Base-by-base conservation (phyloP, 768 basidiomycete genomes). In the Hericium alpestre region DNA sequence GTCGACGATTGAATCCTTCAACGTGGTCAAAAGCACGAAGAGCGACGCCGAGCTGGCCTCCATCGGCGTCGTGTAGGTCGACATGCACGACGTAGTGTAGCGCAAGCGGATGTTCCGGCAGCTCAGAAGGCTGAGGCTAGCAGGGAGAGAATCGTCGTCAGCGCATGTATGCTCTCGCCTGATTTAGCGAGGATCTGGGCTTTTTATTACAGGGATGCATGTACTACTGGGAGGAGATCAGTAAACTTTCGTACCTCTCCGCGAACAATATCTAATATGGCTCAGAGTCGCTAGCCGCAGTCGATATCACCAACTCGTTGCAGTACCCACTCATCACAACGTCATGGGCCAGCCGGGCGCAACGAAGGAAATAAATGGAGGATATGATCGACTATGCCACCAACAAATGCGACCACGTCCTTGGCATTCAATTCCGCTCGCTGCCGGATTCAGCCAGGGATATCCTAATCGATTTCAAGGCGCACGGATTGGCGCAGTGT, bases 21-120 rank as follows among this genome's bases (percentile, higher is more conserved):
- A 75, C 12, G 74, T 74, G 32, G 68, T 75, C 2, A 60, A 72
- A 16, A 74, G 75, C 18, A 76, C 76, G 8, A 51, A 65, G 1
- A 64, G 66, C 20, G 59, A 76, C 6, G 65, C 76, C 20, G 64
- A 68, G 40, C 61, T 62, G 25, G 67, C 69, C 18, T 43, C 6
- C 50, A 18, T 4, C 22, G 23, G 40, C 38, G 11, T 6, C 38
- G 9, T 39, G 13, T 40, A n/a, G 49, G 40, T 56, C 8, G 56
- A 56, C 40, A 49, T 56, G 22, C 48, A 49, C 22, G 37, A 32
- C 50, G 38, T 52, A 32, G 32, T 48, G 20, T 52, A 15, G 50
- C 56, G 7, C 20, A 10, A 7, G 56, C 56, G 15, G 38, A 56
- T 16, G 50, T 56, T 22, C 23, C n/a, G 11, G 56, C 56, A 3